Conservation (phyloP, 441 rosid genomes). For the Isatis lusitanica region DNA sequence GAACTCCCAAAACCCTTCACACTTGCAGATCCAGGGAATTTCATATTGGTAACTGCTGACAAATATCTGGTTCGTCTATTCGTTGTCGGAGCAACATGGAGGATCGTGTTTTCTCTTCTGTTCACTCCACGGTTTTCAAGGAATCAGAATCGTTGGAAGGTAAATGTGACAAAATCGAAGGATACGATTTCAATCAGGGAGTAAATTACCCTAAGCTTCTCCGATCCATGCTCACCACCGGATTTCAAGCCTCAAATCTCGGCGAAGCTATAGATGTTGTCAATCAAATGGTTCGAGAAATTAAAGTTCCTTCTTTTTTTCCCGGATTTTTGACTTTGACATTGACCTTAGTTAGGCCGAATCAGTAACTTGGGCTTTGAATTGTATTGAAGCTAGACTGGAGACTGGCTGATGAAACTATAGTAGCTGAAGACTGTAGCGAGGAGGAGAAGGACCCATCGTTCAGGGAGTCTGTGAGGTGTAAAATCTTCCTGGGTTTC, state of each 20-base stretch:
- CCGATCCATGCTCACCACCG: conserved; percentile 71
- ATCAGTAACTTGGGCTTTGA: conserved; percentile 18
- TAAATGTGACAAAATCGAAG: conserved; percentile 59
- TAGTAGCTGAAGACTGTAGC: conserved; percentile 53
- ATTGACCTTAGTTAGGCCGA: not conserved
- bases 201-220: conserved; percentile 66
- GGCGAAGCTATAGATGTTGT: conserved; percentile 78
- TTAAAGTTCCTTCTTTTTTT: not conserved
- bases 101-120: conserved; percentile 45
- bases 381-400: conserved; percentile 82
- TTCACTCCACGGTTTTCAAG: conserved; percentile 77
- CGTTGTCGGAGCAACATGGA: not conserved
- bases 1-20: conserved; percentile 12
- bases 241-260: conserved; percentile 90
- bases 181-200: conserved; percentile 86
- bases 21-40: not conserved
- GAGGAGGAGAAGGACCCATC: conserved; percentile 65
- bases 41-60: not conserved
- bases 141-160: conserved; percentile 81
- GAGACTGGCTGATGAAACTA: conserved; percentile 76
- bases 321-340: not conserved
- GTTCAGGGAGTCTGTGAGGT: conserved; percentile 65
- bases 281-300: conserved; percentile 64
- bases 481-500: conserved; percentile 90
- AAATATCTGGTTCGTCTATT: not conserved